A percentile compares a stretch with the other conserved stretches of the same genome.
Evolutionary conservation across 805 yeast genomes (phyloP).

Genomic region (Hagleromyces aurorensis): DNA sequence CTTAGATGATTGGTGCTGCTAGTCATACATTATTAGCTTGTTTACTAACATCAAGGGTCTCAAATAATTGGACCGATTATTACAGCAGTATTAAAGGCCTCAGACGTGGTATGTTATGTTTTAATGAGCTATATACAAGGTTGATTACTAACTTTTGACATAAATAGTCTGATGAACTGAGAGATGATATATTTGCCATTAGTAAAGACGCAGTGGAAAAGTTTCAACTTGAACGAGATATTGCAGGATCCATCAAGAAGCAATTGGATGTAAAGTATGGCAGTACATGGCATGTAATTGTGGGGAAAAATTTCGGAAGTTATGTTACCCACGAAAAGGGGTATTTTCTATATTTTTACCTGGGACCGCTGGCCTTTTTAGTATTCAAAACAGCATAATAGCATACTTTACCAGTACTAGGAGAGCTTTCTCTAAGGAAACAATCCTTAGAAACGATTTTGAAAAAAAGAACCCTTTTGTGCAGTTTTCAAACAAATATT

Average conservation of each 20-base stretch:
- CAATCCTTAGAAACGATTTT: no score
- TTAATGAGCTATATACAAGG: neutral
- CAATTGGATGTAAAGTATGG: constrained; percentile 56
- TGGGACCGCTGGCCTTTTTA: constrained; percentile 60
- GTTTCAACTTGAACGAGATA: constrained; percentile 35
- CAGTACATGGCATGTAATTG: constrained; percentile 74
- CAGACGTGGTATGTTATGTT: constrained; percentile 25
- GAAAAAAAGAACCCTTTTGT: no score
- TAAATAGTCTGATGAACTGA: constrained; percentile 24
- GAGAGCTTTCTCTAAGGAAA: no score
- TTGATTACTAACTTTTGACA: constrained; percentile 4
- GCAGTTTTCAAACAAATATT: no score
- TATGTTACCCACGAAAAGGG: constrained; percentile 77
- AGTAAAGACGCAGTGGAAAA: constrained; percentile 19
- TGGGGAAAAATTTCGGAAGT: constrained; percentile 72
- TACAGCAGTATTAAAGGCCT: constrained; percentile 25
- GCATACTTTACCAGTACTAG: no score
- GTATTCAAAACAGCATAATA: constrained; percentile 59
- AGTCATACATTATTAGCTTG: no score
- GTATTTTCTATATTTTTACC: constrained; percentile 59
- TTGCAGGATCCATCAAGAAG: constrained; percentile 59
- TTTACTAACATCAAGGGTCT: no score
- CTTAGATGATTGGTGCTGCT: no score
- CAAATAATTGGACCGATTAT: no score
- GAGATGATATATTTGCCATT: constrained; percentile 21